Evolutionary conservation across 148 eudicot genomes (phyloP), one percentile per base, ranked within the genome.

Genomic region (Rheum nobile): DNA sequence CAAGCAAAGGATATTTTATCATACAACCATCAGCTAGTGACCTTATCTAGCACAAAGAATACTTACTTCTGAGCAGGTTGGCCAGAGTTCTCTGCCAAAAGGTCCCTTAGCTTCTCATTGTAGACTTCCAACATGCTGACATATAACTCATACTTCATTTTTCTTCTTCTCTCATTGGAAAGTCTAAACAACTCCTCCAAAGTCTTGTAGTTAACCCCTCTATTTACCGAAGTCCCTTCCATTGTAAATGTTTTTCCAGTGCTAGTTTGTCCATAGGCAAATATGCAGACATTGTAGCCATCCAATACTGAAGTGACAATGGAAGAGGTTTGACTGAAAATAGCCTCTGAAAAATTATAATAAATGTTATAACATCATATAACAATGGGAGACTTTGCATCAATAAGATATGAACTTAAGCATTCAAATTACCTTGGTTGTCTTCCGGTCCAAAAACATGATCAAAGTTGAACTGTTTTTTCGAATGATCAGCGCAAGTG

Each of bases 121-220:
- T 95, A 95, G 71, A 95, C 98, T 82, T 95, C 98, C 81, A 95
- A 78, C 98, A 95, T 95, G 88, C 98, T 95, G 7, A 95, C 98
- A 77, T 75, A 86, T 72, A 95, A 74, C 80, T 91, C 93, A 71
- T 87, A 90, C 78, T 57, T 91, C 88, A 88, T 87, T 21, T 84
- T 85, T 77, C 85, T 52, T 71, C 86, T 88, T 80, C 96, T 91
- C 52, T 86, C 81, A 26, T 68, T 67, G 29, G 96, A 85, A 71
- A 84, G 75, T 75, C 85, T 85, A 75, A 95, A 95, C 76, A 95
- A 75, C 85, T 88, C 93, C 83, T 88, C 89, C 78, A 95, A 72
- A 0, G 98, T 91, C 67, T 90, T 81, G 77, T 95, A 95, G 80
- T 95, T 95, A 44, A 95, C 98, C 44, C 98, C 98, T 74, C 98